phyloP scores from a whole-genome alignment of 2,329 filamentous ascomycete genomes.

The Colletotrichum paranaense region DNA sequence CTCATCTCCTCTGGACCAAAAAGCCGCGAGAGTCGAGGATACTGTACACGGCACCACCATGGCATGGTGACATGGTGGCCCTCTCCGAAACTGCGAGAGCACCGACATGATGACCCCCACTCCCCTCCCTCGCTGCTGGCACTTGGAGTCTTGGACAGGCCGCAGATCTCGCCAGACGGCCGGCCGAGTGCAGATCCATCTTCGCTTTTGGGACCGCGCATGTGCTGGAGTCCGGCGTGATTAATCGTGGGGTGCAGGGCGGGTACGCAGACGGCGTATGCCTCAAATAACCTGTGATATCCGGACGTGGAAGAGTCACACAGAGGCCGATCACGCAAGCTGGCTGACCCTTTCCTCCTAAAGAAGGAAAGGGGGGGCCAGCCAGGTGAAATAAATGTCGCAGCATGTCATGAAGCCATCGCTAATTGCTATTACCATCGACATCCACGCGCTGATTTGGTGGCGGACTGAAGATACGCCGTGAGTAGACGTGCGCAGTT shows the following conservation, averaged over 20 bases:
- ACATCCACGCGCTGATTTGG: conserved; percentile 11
- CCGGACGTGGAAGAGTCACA: conserved; percentile 26
- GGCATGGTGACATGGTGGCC: conserved; percentile 1
- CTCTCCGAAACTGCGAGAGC: conserved; percentile 32
- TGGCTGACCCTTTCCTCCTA: conserved; percentile 5
- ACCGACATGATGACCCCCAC: conserved; percentile 31
- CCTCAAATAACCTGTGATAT: conserved; percentile 35
- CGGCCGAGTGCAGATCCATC: conserved; percentile 31
- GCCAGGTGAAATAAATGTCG: conserved; percentile 26
- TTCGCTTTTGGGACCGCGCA: conserved; percentile 18
- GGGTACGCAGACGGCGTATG: conserved; percentile 19
- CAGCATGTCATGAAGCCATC: conserved; percentile 9
- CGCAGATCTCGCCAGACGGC: conserved; percentile 30
- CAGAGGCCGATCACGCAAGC: conserved; percentile 27
- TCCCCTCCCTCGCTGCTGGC: conserved; percentile 19
- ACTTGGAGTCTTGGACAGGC: not conserved
- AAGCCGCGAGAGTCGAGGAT: not conserved
- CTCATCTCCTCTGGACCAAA: conserved; percentile 3
- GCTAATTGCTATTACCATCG: conserved; percentile 32
- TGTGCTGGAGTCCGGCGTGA: conserved; percentile 24
- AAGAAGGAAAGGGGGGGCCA: not conserved
- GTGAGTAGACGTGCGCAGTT: conserved; percentile 1
- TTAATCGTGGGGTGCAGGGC: conserved; percentile 35
- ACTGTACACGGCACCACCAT: not conserved
- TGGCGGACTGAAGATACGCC: conserved; percentile 24